These are phyloP conservation scores for Thielaviopsis ethacetica DNA, from an alignment of 2,329 filamentous ascomycete species.

Conservation along the genomic window DNA sequence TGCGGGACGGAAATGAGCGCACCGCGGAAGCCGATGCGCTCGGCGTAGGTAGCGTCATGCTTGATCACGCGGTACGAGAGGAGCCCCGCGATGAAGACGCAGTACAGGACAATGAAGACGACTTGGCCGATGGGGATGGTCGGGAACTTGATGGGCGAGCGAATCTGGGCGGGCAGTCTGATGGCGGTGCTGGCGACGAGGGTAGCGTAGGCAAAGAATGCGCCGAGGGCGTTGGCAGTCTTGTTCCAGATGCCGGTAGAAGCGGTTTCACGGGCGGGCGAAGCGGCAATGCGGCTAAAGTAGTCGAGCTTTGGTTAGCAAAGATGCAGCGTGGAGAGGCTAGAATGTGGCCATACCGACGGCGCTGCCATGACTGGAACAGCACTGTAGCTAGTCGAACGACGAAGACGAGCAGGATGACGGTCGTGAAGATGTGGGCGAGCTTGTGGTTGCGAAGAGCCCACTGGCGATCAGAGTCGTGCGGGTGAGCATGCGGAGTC, in stretches of 20 bases:
- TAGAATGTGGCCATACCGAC: slow-evolving; percentile 4
- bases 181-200: slow-evolving; percentile 42
- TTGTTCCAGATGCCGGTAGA: slow-evolving; percentile 36
- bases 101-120: slow-evolving; percentile 37
- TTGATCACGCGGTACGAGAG: slow-evolving; percentile 33
- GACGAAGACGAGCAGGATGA: slow-evolving; percentile 1
- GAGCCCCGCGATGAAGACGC: slow-evolving; percentile 41
- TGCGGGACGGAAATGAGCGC: slow-evolving; percentile 50
- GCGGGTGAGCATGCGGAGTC: background rate
- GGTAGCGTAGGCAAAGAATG: slow-evolving; percentile 39
- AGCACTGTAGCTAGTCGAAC: background rate
- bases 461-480: slow-evolving; percentile 9
- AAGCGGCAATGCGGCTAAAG: slow-evolving; percentile 29
- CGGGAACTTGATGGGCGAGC: slow-evolving; percentile 35
- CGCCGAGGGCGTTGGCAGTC: slow-evolving; percentile 32
- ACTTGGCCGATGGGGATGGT: slow-evolving; percentile 41
- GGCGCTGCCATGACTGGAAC: slow-evolving; percentile 4
- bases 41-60: slow-evolving; percentile 40
- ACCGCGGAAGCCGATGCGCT: slow-evolving; percentile 50
- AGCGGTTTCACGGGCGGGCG: slow-evolving; percentile 22
- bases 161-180: slow-evolving; percentile 26
- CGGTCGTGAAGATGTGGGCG: slow-evolving; percentile 4
- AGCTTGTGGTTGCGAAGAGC: slow-evolving; percentile 9
- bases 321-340: background rate
- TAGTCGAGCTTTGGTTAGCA: background rate